Evolutionary conservation across 805 yeast species (phyloP).

Genomic region (Pichia heedii): DNA sequence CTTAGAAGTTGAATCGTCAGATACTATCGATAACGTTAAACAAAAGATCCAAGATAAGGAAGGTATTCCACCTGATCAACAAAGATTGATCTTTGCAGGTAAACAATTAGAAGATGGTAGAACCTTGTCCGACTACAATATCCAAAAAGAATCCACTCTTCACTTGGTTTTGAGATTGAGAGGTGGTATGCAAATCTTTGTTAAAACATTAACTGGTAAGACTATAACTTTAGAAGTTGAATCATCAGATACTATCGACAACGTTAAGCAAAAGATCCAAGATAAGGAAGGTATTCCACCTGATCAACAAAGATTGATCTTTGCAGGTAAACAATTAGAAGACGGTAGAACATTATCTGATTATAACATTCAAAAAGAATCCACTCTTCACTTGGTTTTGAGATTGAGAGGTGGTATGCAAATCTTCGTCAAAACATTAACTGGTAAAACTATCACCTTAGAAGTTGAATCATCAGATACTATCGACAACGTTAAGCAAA

Average conservation of each 20-base stretch:
- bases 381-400: slow-evolving; percentile 52
- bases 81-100: too few species aligned
- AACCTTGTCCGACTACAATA: too few species aligned
- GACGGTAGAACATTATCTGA: slow-evolving; percentile 93
- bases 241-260: slow-evolving; percentile 91
- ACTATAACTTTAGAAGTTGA: slow-evolving; percentile 82
- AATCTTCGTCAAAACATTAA: slow-evolving; percentile 98
- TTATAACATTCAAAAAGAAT: slow-evolving; percentile 93
- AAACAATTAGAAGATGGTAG: neutral
- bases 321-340: slow-evolving; percentile 94
- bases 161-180: too few species aligned
- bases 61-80: too few species aligned
- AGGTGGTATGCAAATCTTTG: slow-evolving; percentile 99
- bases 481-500: slow-evolving; percentile 89
- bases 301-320: slow-evolving; percentile 90
- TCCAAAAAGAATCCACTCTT: too few species aligned
- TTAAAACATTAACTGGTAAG: slow-evolving; percentile 99
- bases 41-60: too few species aligned
- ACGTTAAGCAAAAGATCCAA: slow-evolving; percentile 90
- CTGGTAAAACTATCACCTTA: slow-evolving; percentile 92
- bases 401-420: slow-evolving; percentile 79
- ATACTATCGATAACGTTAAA: too few species aligned
- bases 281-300: slow-evolving; percentile 97
- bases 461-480: slow-evolving; percentile 92
- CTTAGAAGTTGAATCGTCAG: too few species aligned